These are phyloP conservation scores for Thermochaetoides dissita DNA, from an alignment of 2,329 filamentous ascomycete species.

Conservation along the genomic window DNA sequence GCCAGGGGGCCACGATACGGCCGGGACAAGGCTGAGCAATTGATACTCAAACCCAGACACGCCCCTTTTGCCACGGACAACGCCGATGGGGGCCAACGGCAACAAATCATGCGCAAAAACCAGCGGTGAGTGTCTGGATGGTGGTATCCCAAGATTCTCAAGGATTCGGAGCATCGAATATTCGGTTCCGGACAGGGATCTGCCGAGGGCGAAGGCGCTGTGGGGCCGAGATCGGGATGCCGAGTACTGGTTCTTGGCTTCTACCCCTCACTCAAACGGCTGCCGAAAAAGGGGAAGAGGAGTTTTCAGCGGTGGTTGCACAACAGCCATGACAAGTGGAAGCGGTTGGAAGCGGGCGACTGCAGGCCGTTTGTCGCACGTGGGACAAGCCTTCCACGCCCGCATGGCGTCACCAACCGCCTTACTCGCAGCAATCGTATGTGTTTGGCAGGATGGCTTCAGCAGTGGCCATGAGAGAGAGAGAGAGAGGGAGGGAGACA, in stretches of 20 bases:
- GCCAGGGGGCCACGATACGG: too few species aligned
- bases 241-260: conserved; percentile 7
- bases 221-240: conserved; percentile 14
- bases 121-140: too few species aligned
- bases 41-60: too few species aligned
- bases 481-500: neutral
- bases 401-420: conserved; percentile 1
- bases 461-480: neutral
- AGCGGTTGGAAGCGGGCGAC: conserved; percentile 10
- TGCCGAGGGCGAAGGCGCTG: neutral
- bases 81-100: too few species aligned
- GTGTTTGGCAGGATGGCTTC: neutral
- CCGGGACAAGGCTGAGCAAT: too few species aligned
- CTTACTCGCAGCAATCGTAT: neutral
- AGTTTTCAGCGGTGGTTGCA: conserved; percentile 8
- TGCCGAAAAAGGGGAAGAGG: conserved; percentile 6
- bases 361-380: conserved; percentile 15
- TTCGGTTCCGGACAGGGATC: neutral
- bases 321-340: conserved; percentile 9
- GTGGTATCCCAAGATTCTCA: too few species aligned
- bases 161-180: too few species aligned
- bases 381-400: conserved; percentile 9
- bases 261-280: conserved; percentile 8
- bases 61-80: too few species aligned
- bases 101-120: too few species aligned